Percentiles rank a stretch among this genome's conserved stretches.
Evolutionary conservation across 768 basidiomycete genomes (phyloP).

Genomic region (Psilocybe tampanensis): DNA sequence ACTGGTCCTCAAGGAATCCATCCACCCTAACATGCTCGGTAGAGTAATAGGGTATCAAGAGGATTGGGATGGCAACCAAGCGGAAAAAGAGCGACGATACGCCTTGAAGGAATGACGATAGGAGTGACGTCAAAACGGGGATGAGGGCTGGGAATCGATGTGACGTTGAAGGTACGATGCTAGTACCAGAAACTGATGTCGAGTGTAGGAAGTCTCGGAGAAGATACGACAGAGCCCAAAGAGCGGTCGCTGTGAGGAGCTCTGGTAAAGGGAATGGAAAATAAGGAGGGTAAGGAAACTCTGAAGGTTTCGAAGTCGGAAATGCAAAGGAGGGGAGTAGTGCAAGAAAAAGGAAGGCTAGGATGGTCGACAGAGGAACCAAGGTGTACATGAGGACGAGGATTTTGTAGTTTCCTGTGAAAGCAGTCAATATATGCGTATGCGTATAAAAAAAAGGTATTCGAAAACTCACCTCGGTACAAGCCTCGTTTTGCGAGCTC

Average conservation of each 20-base stretch:
- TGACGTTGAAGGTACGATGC: conserved; percentile 26
- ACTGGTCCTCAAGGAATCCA: conserved; percentile 2
- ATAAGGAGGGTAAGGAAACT: conserved; percentile 50
- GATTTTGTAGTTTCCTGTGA: conserved; percentile 62
- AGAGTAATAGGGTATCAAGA: conserved; percentile 50
- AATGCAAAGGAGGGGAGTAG: conserved; percentile 52
- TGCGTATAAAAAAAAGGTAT: background rate
- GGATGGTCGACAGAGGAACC: conserved; percentile 55
- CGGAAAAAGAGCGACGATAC: conserved; percentile 56
- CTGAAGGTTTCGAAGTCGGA: conserved; percentile 40
- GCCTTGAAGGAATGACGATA: conserved; percentile 49
- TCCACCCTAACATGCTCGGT: conserved; percentile 21
- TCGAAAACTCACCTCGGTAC: conserved; percentile 28
- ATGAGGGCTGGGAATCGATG: conserved; percentile 28
- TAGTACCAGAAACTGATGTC: conserved; percentile 25
- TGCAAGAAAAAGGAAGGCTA: conserved; percentile 53
- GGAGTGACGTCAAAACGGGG: conserved; percentile 31
- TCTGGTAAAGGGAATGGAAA: conserved; percentile 71
- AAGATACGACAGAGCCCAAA: conserved; percentile 63
- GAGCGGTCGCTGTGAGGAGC: conserved; percentile 56
- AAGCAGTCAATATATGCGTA: conserved; percentile 12
- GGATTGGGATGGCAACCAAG: conserved; percentile 53
- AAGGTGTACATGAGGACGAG: conserved; percentile 59
- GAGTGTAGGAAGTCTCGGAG: conserved; percentile 51
- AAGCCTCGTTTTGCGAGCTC: conserved; percentile 33